These are phyloP conservation scores for Noccaea bulbosa DNA, from an alignment of 345 rosid species.

Conservation along the genomic window DNA sequence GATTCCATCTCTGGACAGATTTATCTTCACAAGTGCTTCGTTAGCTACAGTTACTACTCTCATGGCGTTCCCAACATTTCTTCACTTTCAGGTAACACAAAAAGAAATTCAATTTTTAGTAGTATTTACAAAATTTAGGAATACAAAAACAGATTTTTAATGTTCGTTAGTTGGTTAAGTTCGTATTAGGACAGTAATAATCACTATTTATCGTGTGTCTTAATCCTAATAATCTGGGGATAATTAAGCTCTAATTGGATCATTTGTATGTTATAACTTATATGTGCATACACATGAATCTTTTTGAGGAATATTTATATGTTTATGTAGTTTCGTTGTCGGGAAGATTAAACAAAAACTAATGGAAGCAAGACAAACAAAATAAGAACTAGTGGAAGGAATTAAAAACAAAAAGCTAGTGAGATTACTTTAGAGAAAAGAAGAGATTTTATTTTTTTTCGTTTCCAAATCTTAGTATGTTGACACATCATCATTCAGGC, in stretches of 20 bases:
- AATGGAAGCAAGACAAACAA: neutral
- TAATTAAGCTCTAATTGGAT: neutral
- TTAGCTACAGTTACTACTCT: slow-evolving; percentile 83
- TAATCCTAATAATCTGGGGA: neutral
- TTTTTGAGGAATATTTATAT: slow-evolving; percentile 12
- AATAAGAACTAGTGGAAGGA: slow-evolving; percentile 17
- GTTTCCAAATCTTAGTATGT: neutral
- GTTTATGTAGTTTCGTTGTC: slow-evolving; percentile 15
- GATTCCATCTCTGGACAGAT: slow-evolving; percentile 69
- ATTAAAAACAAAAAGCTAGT: slow-evolving; percentile 1
- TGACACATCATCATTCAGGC: slow-evolving; percentile 24
- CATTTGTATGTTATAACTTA: neutral
- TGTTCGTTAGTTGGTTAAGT: neutral
- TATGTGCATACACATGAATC: slow-evolving; percentile 11
- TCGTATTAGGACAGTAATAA: neutral
- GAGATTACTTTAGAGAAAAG: slow-evolving; percentile 22
- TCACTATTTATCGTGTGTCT: too few species aligned
- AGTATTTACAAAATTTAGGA: neutral
- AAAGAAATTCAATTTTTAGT: neutral
- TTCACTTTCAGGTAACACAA: slow-evolving; percentile 49
- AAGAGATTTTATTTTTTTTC: neutral
- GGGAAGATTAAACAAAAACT: slow-evolving; percentile 2
- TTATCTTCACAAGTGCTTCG: slow-evolving; percentile 73
- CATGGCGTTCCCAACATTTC: slow-evolving; percentile 65
- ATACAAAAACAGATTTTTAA: neutral